A percentile compares a stretch with the other conserved stretches of the same genome.
Conservation (phyloP, 306 rosid genomes). For the Cicer arietinum region DNA sequence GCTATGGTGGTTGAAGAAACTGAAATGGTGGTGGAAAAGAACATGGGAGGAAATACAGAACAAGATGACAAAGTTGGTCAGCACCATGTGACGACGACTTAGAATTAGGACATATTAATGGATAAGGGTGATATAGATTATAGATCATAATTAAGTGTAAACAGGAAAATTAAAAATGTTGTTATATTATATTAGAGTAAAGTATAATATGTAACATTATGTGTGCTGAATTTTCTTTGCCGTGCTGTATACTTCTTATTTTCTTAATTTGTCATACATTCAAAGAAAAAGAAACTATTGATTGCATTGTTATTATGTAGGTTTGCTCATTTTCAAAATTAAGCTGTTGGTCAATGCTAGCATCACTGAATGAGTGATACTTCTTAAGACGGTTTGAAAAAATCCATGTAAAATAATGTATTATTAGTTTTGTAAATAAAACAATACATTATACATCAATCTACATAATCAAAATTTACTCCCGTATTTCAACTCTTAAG, state of each 20-base stretch:
- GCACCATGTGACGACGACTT: constrained; percentile 28
- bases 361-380: neutral
- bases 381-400: neutral
- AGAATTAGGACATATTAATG: neutral
- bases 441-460: neutral
- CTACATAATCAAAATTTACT: neutral
- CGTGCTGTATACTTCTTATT: constrained; percentile 32
- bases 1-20: neutral
- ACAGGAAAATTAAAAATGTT: constrained; percentile 1
- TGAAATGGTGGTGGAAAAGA: constrained; percentile 26
- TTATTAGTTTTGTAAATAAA: neutral
- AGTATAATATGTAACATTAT: constrained; percentile 23
- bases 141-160: neutral
- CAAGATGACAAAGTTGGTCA: constrained; percentile 19
- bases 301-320: neutral
- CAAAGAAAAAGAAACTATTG: neutral
- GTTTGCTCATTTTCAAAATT: neutral
- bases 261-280: constrained; percentile 15
- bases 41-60: neutral
- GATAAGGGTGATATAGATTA: neutral
- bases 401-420: neutral
- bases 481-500: neutral
- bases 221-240: constrained; percentile 36
- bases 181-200: neutral
- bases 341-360: neutral